Conservation (phyloP, 2,329 filamentous ascomycete genomes). For the Colletotrichum truncatum region DNA sequence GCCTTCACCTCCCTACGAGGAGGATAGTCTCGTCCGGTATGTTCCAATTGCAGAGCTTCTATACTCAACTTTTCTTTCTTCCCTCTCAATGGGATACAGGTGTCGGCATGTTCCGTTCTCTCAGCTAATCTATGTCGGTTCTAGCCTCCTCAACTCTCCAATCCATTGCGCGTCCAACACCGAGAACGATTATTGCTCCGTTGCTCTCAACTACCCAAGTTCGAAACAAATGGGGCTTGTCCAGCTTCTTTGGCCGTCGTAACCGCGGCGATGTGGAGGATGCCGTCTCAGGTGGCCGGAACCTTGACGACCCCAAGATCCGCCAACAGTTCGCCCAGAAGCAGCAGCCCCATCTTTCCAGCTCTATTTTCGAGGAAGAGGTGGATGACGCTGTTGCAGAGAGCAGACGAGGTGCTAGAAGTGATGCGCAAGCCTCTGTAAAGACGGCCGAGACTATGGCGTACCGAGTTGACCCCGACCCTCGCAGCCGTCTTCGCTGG, state of each 20-base stretch:
- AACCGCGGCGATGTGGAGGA: neutral
- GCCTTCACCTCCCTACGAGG: constrained; percentile 32
- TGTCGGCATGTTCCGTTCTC: constrained; percentile 5
- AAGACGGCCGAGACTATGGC: constrained; percentile 63
- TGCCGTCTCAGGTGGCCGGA: constrained; percentile 39
- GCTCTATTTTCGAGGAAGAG: constrained; percentile 72
- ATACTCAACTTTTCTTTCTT: neutral
- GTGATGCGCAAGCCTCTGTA: constrained; percentile 43
- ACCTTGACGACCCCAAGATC: constrained; percentile 53
- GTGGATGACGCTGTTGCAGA: constrained; percentile 51
- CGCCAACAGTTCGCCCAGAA: constrained; percentile 49
- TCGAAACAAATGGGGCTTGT: constrained; percentile 54
- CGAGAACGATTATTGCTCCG: constrained; percentile 34
- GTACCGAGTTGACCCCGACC: constrained; percentile 78
- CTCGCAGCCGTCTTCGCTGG: constrained; percentile 75
- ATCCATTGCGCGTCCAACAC: constrained; percentile 3
- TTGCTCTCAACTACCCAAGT: constrained; percentile 37
- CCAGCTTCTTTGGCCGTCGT: constrained; percentile 44
- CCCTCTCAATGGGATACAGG: neutral
- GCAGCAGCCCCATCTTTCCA: constrained; percentile 51
- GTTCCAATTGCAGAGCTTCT: neutral
- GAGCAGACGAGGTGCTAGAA: constrained; percentile 33
- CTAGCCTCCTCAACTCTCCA: constrained; percentile 20
- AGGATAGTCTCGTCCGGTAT: constrained; percentile 32
- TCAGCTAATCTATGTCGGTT: constrained; percentile 12